A percentile compares a stretch with the other conserved stretches of the same genome.
Evolutionary conservation across 352 stramenopile species (phyloP).

Genomic region (Globisporangium megalacanthum): DNA sequence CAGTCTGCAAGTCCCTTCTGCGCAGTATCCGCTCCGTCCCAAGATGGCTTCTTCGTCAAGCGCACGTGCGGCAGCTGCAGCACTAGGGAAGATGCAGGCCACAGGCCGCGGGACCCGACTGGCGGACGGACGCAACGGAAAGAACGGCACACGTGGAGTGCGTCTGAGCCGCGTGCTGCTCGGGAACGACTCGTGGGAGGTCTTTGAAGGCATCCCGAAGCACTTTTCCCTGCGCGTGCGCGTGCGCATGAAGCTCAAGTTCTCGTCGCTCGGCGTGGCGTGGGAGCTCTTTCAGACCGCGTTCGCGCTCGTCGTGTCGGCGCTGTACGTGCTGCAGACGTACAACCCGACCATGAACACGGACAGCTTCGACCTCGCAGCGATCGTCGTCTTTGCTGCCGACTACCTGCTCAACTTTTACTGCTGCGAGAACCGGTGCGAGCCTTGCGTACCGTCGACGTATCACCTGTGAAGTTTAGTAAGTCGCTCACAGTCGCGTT

Average conservation of each 20-base stretch:
- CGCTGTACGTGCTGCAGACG: constrained; percentile 45
- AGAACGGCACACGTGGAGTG: background rate
- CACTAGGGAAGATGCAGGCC: too few relatives aligned
- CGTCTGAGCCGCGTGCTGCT: constrained; percentile 8
- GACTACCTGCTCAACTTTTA: constrained; percentile 66
- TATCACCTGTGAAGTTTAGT: too few relatives aligned
- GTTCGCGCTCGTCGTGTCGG: constrained; percentile 45
- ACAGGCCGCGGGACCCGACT: too few relatives aligned
- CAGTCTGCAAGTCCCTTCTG: too few relatives aligned
- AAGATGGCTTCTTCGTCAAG: background rate
- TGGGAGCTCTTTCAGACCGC: constrained; percentile 62
- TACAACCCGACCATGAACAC: constrained; percentile 25
- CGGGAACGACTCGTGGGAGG: constrained; percentile 22
- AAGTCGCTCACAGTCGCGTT: background rate
- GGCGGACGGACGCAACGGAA: background rate
- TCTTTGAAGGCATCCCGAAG: constrained; percentile 47
- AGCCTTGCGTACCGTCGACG: background rate
- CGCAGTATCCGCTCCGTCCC: too few relatives aligned
- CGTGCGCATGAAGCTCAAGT: constrained; percentile 60
- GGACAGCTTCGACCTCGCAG: constrained; percentile 27
- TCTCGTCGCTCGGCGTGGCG: constrained; percentile 32
- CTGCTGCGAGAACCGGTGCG: constrained; percentile 48
- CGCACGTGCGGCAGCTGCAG: too few relatives aligned
- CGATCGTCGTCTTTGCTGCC: constrained; percentile 38
- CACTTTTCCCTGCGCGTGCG: constrained; percentile 42